These are phyloP conservation scores for Chaetomium fimeti DNA, from an alignment of 495 filamentous ascomycete species.

Conservation along the genomic window DNA sequence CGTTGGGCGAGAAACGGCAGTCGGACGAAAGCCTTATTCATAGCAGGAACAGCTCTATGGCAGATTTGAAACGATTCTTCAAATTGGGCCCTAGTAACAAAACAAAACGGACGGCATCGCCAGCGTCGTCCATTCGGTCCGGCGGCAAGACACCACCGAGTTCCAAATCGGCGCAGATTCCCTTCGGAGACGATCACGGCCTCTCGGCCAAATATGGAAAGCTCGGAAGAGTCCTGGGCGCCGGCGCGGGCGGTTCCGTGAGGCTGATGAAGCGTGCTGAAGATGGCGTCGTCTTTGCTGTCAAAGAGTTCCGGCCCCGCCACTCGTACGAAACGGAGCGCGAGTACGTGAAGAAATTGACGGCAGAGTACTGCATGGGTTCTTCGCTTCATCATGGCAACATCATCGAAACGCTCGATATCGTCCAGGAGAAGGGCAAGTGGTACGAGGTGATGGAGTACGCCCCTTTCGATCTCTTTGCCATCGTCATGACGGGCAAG, in stretches of 20 bases:
- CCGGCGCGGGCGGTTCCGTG: conserved; percentile 93
- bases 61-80: conserved; percentile 92
- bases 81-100: conserved; percentile 63
- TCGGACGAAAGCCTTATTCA: conserved; percentile 37
- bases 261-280: conserved; percentile 88
- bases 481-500: conserved; percentile 98
- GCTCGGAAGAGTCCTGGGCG: conserved; percentile 87
- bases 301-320: conserved; percentile 92
- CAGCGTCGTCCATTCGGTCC: conserved; percentile 49
- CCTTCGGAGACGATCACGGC: conserved; percentile 93
- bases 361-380: conserved; percentile 98
- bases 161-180: conserved; percentile 64
- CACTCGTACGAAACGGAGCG: conserved; percentile 91
- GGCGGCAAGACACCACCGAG: conserved; percentile 58
- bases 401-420: conserved; percentile 96
- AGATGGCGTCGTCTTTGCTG: conserved; percentile 90
- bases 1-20: conserved; percentile 37
- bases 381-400: conserved; percentile 97
- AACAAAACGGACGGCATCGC: conserved; percentile 64
- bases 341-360: conserved; percentile 98
- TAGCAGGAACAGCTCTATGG: conserved; percentile 80
- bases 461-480: conserved; percentile 95
- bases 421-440: conserved; percentile 87
- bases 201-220: conserved; percentile 91
- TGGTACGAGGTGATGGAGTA: conserved; percentile 99